phyloP scores from a whole-genome alignment of 768 basidiomycete species.

The Sarcodon aspratus region DNA sequence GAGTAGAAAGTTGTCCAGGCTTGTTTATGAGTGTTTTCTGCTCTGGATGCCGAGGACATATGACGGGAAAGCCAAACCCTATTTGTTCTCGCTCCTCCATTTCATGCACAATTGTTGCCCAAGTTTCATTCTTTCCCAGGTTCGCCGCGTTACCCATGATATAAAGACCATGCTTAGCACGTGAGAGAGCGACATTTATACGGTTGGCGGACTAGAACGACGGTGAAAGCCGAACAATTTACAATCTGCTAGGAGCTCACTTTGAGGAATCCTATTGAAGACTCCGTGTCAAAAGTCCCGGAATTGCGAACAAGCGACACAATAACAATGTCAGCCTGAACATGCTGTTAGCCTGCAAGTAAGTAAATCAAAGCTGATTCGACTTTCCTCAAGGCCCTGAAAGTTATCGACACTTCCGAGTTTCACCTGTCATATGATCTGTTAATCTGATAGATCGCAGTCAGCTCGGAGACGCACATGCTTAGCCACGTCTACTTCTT shows the following conservation, averaged over 20 bases:
- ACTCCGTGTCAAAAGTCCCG: constrained; percentile 32
- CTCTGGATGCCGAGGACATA: constrained; percentile 45
- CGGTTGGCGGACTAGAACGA: constrained; percentile 37
- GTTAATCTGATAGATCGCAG: constrained; percentile 9
- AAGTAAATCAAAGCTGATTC: too few relatives aligned
- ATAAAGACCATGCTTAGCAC: constrained; percentile 64
- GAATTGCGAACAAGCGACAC: constrained; percentile 66
- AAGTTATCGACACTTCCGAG: constrained; percentile 71
- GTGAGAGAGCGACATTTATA: constrained; percentile 57
- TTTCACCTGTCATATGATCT: constrained; percentile 32
- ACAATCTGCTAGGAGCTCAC: constrained; percentile 18
- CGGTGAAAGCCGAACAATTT: neutral
- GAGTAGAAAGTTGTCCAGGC: constrained; percentile 37
- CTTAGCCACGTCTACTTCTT: constrained; percentile 12
- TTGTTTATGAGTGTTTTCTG: constrained; percentile 26
- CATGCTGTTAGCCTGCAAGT: too few relatives aligned
- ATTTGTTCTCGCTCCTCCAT: constrained; percentile 34
- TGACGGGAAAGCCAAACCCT: constrained; percentile 43
- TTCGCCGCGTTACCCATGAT: constrained; percentile 59
- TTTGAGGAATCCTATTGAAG: constrained; percentile 64
- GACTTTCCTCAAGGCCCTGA: constrained; percentile 56
- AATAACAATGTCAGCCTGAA: constrained; percentile 42
- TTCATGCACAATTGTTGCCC: constrained; percentile 46
- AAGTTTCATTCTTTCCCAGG: constrained; percentile 41
- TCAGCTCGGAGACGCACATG: constrained; percentile 43